phyloP scores from a whole-genome alignment of 2,329 filamentous ascomycete species.

The Aspergillus hiratsukae region DNA sequence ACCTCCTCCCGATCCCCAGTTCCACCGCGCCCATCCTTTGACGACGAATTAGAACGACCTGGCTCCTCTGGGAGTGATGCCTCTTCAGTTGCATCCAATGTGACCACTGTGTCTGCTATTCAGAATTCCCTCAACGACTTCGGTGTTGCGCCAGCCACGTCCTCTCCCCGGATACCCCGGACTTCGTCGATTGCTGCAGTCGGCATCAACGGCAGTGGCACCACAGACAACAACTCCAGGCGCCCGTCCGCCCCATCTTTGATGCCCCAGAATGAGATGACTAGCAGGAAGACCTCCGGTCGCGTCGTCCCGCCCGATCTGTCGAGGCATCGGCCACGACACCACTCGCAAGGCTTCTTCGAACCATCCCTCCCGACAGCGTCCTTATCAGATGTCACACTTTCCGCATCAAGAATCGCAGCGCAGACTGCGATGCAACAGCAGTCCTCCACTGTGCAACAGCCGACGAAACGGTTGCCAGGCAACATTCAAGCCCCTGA shows the following conservation, averaged over 20 bases:
- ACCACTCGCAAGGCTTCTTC: constrained; percentile 64
- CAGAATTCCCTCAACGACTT: constrained; percentile 36
- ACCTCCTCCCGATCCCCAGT: constrained; percentile 15
- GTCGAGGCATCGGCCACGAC: constrained; percentile 41
- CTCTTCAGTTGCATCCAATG: constrained; percentile 42
- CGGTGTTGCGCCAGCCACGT: constrained; percentile 16
- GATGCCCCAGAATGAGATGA: constrained; percentile 36
- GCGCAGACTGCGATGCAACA: constrained; percentile 63
- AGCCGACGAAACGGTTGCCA: constrained; percentile 52
- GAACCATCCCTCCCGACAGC: constrained; percentile 60
- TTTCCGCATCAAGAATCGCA: constrained; percentile 60
- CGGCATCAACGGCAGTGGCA: constrained; percentile 29
- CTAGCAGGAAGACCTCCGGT: constrained; percentile 35
- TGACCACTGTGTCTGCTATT: constrained; percentile 40
- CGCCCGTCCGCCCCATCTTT: constrained; percentile 30
- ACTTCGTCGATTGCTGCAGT: constrained; percentile 21
- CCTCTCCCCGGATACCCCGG: constrained; percentile 24
- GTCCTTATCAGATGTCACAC: constrained; percentile 42
- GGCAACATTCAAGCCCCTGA: constrained; percentile 43
- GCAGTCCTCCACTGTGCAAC: constrained; percentile 30
- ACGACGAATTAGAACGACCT: constrained; percentile 33
- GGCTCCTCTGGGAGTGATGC: constrained; percentile 45
- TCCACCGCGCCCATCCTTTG: constrained; percentile 21
- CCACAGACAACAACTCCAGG: constrained; percentile 29
- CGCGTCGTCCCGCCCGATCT: constrained; percentile 34